Evolutionary conservation across 108 stramenopile genomes (phyloP).

Genomic region (Nitzschia sp.): DNA sequence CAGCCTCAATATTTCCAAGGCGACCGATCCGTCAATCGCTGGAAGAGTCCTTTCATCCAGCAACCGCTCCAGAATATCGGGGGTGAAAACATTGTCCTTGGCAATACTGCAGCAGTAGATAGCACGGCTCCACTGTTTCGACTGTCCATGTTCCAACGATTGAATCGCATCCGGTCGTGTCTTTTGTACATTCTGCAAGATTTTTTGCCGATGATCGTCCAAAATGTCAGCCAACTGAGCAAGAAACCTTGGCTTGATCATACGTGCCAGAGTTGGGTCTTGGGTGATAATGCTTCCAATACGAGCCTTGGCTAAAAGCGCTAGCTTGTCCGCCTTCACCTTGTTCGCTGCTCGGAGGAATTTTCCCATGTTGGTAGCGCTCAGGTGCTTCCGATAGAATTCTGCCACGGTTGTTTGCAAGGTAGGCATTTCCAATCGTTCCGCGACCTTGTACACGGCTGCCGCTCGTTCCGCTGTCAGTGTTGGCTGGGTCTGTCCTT

Average conservation of each 20-base stretch:
- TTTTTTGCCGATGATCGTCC: constrained; percentile 8
- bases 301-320: constrained; percentile 31
- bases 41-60: constrained; percentile 24
- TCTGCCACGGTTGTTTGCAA: constrained; percentile 34
- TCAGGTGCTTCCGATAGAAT: constrained; percentile 39
- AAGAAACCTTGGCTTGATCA: constrained; percentile 38
- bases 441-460: constrained; percentile 25
- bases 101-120: constrained; percentile 22
- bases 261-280: constrained; percentile 18
- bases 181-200: constrained; percentile 4
- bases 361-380: constrained; percentile 30
- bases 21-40: constrained; percentile 31
- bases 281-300: constrained; percentile 37
- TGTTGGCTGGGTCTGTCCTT: constrained; percentile 24
- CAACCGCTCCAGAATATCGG: constrained; percentile 15
- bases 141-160: constrained; percentile 18
- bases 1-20: neutral
- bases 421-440: constrained; percentile 20
- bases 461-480: constrained; percentile 29
- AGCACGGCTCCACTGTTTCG: constrained; percentile 29
- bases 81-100: constrained; percentile 17
- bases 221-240: constrained; percentile 20
- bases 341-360: constrained; percentile 23
- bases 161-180: neutral
- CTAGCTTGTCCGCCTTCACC: constrained; percentile 16